Evolutionary conservation across 2,329 filamentous ascomycete species (phyloP).

Genomic region (Fusarium citri): DNA sequence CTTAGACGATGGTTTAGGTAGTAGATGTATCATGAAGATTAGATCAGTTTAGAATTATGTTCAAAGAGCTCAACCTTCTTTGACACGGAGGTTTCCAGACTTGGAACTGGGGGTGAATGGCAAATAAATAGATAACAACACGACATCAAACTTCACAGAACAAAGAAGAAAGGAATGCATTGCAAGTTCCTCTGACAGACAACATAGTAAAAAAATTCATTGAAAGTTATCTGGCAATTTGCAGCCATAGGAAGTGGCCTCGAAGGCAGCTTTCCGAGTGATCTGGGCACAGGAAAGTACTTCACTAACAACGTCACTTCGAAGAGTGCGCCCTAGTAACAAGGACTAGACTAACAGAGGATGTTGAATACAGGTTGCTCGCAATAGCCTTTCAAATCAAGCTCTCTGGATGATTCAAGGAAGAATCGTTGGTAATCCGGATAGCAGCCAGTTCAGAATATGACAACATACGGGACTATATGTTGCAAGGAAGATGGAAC

Average conservation of each 20-base stretch:
- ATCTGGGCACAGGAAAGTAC: background rate
- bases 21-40: too few species aligned
- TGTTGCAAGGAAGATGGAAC: background rate
- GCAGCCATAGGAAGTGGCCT: fast-evolving
- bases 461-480: background rate
- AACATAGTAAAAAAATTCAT: fast-evolving
- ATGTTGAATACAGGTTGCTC: fast-evolving
- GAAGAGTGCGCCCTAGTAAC: too few species aligned
- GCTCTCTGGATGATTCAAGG: fast-evolving
- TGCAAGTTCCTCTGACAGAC: fast-evolving
- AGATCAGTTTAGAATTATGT: too few species aligned
- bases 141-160: background rate
- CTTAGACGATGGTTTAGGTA: background rate
- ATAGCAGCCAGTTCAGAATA: background rate
- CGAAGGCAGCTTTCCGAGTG: background rate
- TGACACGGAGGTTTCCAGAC: background rate
- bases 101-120: background rate
- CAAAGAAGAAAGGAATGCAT: background rate
- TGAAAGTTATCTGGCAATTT: fast-evolving
- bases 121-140: fast-evolving
- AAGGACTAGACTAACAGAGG: too few species aligned
- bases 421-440: background rate
- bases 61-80: background rate
- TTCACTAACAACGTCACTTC: too few species aligned
- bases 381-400: fast-evolving